Evolutionary conservation across 345 rosid genomes (phyloP).

Genomic region (Populus alba): DNA sequence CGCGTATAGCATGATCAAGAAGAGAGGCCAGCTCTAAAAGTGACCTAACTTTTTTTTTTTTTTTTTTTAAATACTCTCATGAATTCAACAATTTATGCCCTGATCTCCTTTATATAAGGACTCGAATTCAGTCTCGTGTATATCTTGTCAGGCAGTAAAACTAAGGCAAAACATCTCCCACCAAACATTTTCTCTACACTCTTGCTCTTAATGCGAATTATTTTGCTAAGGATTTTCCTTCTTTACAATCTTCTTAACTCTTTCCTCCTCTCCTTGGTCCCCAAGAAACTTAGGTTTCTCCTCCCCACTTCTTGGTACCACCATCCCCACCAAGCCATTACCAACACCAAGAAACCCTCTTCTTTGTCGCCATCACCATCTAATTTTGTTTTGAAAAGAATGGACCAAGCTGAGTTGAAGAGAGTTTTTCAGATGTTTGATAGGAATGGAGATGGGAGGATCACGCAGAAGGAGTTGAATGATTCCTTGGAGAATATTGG

Average conservation of each 20-base stretch:
- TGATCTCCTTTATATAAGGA: neutral
- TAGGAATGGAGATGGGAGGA: constrained; percentile 68
- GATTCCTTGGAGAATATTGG: constrained; percentile 68
- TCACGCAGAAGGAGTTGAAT: constrained; percentile 59
- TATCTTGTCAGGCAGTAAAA: neutral
- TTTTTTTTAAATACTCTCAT: neutral
- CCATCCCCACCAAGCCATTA: constrained; percentile 6
- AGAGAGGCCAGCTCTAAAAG: neutral
- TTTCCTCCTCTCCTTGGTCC: constrained; percentile 41
- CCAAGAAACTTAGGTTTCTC: constrained; percentile 50
- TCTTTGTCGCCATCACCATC: neutral
- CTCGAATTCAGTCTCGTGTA: neutral
- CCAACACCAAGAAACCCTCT: neutral
- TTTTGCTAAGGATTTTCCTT: constrained; percentile 44
- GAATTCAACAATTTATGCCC: neutral
- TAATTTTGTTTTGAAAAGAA: constrained; percentile 11
- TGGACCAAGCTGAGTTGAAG: constrained; percentile 55
- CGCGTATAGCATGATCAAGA: neutral
- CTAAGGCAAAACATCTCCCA: neutral
- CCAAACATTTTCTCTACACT: neutral
- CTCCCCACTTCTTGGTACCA: constrained; percentile 38
- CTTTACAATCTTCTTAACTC: constrained; percentile 47
- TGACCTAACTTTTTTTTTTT: neutral
- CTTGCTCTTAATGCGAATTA: constrained; percentile 22
- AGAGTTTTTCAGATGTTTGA: constrained; percentile 84